Conservation (phyloP, 805 yeast genomes). For the Candida coquimbonensis region DNA sequence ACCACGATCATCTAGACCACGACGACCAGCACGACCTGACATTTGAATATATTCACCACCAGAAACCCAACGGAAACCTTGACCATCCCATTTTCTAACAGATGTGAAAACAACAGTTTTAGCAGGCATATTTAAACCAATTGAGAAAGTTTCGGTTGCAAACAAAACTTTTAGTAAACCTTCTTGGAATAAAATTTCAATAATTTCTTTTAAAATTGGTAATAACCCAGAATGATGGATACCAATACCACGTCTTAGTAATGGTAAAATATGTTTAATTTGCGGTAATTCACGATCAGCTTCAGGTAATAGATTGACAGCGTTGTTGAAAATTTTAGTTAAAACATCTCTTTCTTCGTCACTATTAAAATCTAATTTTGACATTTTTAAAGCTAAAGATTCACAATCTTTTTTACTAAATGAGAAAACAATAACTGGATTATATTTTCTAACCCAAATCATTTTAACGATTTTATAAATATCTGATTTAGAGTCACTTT, state of each 20-base stretch:
- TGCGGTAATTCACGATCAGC: slow-evolving; percentile 91
- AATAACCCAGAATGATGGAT: slow-evolving; percentile 96
- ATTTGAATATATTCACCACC: slow-evolving; percentile 99
- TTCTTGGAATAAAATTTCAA: slow-evolving; percentile 94
- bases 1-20: slow-evolving; percentile 99
- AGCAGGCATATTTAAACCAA: slow-evolving; percentile 99
- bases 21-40: slow-evolving; percentile 99
- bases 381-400: slow-evolving; percentile 87
- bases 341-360: slow-evolving; percentile 92
- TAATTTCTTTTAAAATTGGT: slow-evolving; percentile 90
- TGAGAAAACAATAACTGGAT: slow-evolving; percentile 98
- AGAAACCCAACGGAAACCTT: slow-evolving; percentile 96
- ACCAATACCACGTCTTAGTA: slow-evolving; percentile 92
- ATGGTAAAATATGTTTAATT: slow-evolving; percentile 83
- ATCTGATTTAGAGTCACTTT: slow-evolving; percentile 60
- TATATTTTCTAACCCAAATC: slow-evolving; percentile 95
- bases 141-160: slow-evolving; percentile 97
- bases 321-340: slow-evolving; percentile 84
- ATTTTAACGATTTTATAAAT: slow-evolving; percentile 94
- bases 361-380: slow-evolving; percentile 87
- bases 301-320: slow-evolving; percentile 81
- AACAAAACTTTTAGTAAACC: slow-evolving; percentile 90
- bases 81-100: slow-evolving; percentile 98
- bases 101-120: slow-evolving; percentile 97
- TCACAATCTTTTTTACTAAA: slow-evolving; percentile 97